phyloP scores from a whole-genome alignment of 2,329 filamentous ascomycete species.

The Nemania abortiva region DNA sequence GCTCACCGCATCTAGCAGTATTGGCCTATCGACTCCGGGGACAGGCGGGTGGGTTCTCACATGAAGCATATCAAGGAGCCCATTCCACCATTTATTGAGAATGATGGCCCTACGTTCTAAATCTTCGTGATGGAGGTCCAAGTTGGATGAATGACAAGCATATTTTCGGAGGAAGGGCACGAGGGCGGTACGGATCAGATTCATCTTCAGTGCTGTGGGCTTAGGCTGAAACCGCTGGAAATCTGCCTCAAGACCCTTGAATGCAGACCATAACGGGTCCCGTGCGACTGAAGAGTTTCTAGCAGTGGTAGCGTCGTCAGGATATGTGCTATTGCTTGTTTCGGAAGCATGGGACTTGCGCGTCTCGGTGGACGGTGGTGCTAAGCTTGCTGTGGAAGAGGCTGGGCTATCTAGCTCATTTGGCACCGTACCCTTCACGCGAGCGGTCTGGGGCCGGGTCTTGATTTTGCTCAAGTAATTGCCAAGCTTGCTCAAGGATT shows the following conservation, averaged over 20 bases:
- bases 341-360: slow-evolving; percentile 52
- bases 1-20: slow-evolving; percentile 81
- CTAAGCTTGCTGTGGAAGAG: slow-evolving; percentile 61
- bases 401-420: slow-evolving; percentile 56
- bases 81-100: slow-evolving; percentile 91
- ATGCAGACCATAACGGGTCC: slow-evolving; percentile 67
- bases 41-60: slow-evolving; percentile 74
- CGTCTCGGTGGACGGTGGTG: slow-evolving; percentile 56
- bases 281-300: slow-evolving; percentile 50
- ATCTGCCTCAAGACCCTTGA: slow-evolving; percentile 66
- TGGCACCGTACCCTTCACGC: slow-evolving; percentile 53
- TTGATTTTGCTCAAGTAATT: slow-evolving; percentile 66
- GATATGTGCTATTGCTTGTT: slow-evolving; percentile 50
- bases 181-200: slow-evolving; percentile 77
- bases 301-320: slow-evolving; percentile 43
- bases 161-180: slow-evolving; percentile 83
- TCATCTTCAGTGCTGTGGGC: slow-evolving; percentile 78
- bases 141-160: slow-evolving; percentile 74
- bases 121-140: slow-evolving; percentile 78
- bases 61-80: slow-evolving; percentile 83
- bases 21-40: slow-evolving; percentile 84
- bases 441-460: slow-evolving; percentile 58
- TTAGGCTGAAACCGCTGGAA: slow-evolving; percentile 74
- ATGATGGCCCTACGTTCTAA: slow-evolving; percentile 83
- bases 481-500: slow-evolving; percentile 53